Conservation (phyloP, 2,329 filamentous ascomycete species). For the Aschersonia sp. region DNA sequence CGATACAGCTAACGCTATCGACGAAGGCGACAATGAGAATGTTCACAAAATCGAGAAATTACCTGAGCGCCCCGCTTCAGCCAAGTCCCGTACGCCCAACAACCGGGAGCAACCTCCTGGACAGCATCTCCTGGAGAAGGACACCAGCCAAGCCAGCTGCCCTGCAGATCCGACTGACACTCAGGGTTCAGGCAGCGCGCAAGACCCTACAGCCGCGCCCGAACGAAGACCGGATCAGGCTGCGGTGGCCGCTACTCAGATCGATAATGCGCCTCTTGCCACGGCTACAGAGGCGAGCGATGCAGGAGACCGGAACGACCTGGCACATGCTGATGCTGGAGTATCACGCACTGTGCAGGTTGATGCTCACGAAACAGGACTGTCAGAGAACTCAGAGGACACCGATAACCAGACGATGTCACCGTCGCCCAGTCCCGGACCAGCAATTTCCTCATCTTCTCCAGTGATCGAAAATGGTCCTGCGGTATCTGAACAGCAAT, state of each 20-base stretch:
- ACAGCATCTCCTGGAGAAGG: constrained; percentile 33
- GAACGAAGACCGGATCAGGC: no score
- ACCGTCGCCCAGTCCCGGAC: constrained; percentile 29
- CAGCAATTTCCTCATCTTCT: constrained; percentile 24
- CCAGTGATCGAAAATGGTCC: constrained; percentile 25
- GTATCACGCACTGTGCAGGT: constrained; percentile 50
- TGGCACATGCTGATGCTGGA: constrained; percentile 45
- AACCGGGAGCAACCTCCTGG: constrained; percentile 33
- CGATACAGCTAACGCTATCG: constrained; percentile 39
- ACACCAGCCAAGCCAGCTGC: constrained; percentile 19
- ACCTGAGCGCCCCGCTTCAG: constrained; percentile 37
- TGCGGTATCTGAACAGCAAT: constrained; percentile 29
- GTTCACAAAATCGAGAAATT: constrained; percentile 45
- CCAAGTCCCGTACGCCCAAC: constrained; percentile 37
- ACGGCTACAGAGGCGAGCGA: constrained; percentile 11
- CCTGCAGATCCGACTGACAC: constrained; percentile 26
- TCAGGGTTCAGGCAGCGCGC: constrained; percentile 27
- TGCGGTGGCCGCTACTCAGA: no score
- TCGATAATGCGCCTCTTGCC: constrained; percentile 17
- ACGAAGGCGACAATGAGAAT: constrained; percentile 35
- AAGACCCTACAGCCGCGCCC: constrained; percentile 27
- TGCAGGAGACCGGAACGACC: constrained; percentile 16
- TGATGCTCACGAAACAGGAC: constrained; percentile 30
- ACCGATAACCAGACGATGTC: constrained; percentile 18
- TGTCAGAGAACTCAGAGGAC: constrained; percentile 22